A percentile compares a stretch with the other conserved stretches of the same genome.
Conservation (phyloP, 2,329 filamentous ascomycete genomes). For the Mariannaea sp. region DNA sequence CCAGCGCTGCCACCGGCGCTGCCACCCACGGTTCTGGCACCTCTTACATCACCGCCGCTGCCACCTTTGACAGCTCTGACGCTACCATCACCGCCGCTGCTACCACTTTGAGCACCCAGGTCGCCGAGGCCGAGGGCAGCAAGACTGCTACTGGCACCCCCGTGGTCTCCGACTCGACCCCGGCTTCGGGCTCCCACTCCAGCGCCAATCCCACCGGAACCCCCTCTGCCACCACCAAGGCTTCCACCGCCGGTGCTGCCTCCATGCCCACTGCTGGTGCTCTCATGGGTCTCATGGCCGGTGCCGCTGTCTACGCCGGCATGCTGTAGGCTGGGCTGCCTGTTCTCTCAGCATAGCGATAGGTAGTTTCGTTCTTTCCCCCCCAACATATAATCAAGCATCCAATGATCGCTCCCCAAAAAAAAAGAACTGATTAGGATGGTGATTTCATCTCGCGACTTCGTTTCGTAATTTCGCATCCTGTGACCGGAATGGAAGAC, state of each 20-base stretch:
- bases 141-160: slow-evolving; percentile 9
- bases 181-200: slow-evolving; percentile 17
- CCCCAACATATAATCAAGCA: too few relatives aligned
- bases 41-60: slow-evolving; percentile 23
- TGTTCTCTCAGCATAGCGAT: neutral
- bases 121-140: slow-evolving; percentile 7
- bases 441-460: neutral
- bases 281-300: slow-evolving; percentile 37
- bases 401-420: too few relatives aligned
- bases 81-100: slow-evolving; percentile 28
- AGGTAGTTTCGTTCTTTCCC: neutral
- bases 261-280: slow-evolving; percentile 34
- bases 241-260: slow-evolving; percentile 32
- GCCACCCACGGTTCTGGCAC: neutral
- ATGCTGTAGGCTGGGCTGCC: slow-evolving; percentile 28
- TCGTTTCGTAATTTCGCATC: neutral
- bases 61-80: too few relatives aligned
- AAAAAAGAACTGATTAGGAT: neutral
- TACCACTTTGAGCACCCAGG: slow-evolving; percentile 19
- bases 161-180: slow-evolving; percentile 17
- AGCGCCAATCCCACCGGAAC: slow-evolving; percentile 20
- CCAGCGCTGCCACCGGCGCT: slow-evolving; percentile 1
- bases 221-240: slow-evolving; percentile 24
- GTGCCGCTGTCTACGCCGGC: slow-evolving; percentile 37
- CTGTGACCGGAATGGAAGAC: too few relatives aligned